phyloP scores from a whole-genome alignment of 2,329 filamentous ascomycete species.

The Aspergillus ibericus region DNA sequence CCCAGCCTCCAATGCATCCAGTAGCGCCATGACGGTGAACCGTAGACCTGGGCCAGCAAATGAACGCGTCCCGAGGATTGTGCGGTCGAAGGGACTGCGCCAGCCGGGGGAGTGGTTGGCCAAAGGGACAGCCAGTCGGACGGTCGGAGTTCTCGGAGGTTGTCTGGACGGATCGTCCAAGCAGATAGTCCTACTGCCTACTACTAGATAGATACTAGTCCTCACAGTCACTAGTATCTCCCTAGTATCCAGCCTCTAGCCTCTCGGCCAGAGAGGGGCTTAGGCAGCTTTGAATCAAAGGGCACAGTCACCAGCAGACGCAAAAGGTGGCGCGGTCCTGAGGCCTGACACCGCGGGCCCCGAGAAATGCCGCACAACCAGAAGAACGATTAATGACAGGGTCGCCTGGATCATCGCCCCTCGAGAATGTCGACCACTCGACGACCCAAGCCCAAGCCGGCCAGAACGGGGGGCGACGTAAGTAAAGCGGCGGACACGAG shows the following conservation, averaged over 20 bases:
- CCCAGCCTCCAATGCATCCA: conserved; percentile 5
- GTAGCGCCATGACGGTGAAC: conserved; percentile 18
- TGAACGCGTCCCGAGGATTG: conserved; percentile 2
- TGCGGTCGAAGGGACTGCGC: not conserved
- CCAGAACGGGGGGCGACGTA: conserved; percentile 14
- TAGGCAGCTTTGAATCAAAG: too few species aligned
- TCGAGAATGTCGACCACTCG: conserved; percentile 14
- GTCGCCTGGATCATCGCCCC: conserved; percentile 17
- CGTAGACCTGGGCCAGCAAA: conserved; percentile 15
- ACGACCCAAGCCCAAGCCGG: too few species aligned
- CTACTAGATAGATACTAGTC: not conserved
- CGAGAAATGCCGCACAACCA: conserved; percentile 16
- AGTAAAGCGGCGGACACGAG: conserved; percentile 15
- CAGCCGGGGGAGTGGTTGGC: too few species aligned
- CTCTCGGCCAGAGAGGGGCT: not conserved
- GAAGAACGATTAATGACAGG: conserved; percentile 7
- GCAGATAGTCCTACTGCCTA: too few species aligned
- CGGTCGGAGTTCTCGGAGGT: too few species aligned
- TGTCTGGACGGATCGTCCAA: too few species aligned
- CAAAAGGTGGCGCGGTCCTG: conserved; percentile 12
- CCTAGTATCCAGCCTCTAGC: not conserved
- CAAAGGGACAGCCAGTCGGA: too few species aligned
- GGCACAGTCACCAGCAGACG: conserved; percentile 1
- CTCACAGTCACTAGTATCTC: not conserved
- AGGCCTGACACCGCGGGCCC: conserved; percentile 10